phyloP scores from a whole-genome alignment of 2,329 filamentous ascomycete species.

The Talaromyces sp. region DNA sequence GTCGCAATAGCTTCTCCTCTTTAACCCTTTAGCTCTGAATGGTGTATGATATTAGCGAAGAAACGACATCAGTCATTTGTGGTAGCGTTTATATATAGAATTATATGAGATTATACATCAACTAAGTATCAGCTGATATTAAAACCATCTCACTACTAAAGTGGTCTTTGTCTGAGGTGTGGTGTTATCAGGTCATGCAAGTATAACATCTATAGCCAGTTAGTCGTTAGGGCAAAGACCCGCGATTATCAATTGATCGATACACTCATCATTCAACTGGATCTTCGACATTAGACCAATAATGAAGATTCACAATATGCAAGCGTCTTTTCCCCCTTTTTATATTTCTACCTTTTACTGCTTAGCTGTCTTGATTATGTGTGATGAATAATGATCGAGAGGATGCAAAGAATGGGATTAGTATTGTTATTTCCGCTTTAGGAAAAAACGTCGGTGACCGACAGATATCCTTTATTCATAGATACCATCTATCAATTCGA shows the following conservation, averaged over 20 bases:
- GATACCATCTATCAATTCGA: not conserved
- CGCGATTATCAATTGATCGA: no score
- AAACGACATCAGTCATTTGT: not conserved
- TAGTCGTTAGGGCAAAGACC: no score
- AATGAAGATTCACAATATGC: no score
- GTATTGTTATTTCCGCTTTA: not conserved
- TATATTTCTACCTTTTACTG: no score
- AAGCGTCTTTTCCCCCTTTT: no score
- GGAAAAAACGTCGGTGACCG: not conserved
- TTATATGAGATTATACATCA: no score
- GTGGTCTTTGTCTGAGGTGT: not conserved
- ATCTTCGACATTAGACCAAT: no score
- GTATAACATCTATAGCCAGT: no score
- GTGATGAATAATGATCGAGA: not conserved
- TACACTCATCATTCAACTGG: no score
- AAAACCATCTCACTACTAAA: no score
- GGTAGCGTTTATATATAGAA: not conserved
- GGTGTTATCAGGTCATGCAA: no score
- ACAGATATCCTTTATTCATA: not conserved
- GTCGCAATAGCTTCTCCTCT: conserved; percentile 19
- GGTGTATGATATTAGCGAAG: not conserved
- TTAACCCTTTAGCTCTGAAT: no score
- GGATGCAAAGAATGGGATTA: not conserved
- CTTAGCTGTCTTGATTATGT: not conserved
- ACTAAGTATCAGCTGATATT: not conserved